phyloP scores from a whole-genome alignment of 257 asterid species.

The Agastache rugosa region DNA sequence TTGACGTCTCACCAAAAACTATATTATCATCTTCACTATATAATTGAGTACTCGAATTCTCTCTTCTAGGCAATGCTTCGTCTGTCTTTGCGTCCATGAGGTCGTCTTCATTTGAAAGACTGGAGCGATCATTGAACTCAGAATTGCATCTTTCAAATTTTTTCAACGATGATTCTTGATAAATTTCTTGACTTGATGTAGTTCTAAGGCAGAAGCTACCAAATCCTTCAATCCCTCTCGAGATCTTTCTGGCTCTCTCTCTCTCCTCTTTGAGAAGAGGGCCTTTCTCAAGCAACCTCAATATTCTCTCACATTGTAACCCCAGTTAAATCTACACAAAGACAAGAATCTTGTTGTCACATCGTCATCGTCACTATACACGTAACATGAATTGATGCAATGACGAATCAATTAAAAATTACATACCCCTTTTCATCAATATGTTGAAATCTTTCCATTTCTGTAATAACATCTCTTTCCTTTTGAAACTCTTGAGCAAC shows the following conservation, averaged over 20 bases:
- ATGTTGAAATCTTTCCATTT: conserved; percentile 66
- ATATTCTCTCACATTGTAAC: conserved; percentile 65
- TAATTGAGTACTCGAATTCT: neutral
- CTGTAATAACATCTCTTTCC: conserved; percentile 60
- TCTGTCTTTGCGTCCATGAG: neutral
- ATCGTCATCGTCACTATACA: no score
- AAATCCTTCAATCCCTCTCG: conserved; percentile 84
- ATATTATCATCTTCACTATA: neutral
- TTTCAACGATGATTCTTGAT: conserved; percentile 42
- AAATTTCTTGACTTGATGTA: conserved; percentile 40
- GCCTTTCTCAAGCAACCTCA: conserved; percentile 69
- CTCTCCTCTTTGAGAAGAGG: conserved; percentile 79
- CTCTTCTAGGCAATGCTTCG: neutral
- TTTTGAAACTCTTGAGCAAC: conserved; percentile 75
- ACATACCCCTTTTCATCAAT: conserved; percentile 84
- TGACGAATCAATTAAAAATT: no score
- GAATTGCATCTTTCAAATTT: conserved; percentile 63
- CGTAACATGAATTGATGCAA: neutral
- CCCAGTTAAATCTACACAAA: conserved; percentile 80
- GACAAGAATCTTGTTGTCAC: neutral
- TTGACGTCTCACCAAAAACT: neutral
- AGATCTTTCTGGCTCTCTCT: conserved; percentile 58
- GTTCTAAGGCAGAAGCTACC: conserved; percentile 68
- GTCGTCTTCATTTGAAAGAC: conserved; percentile 30
- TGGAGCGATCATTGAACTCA: conserved; percentile 50